Evolutionary conservation across 2,329 filamentous ascomycete genomes (phyloP).

Genomic region (Aspergillus hortae): DNA sequence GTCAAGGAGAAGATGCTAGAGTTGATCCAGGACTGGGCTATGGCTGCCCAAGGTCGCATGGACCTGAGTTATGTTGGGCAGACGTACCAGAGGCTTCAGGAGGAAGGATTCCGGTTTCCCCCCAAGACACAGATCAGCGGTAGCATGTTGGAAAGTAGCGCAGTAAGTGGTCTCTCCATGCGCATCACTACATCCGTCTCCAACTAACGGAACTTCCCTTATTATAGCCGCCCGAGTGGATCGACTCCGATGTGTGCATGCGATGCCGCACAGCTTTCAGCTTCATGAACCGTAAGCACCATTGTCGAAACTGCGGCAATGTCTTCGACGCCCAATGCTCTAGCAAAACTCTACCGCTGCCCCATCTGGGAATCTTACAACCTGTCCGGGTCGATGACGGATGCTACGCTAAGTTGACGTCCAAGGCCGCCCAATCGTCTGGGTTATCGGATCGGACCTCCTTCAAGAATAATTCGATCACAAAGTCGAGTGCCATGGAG

Average conservation of each 20-base stretch:
- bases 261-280: constrained; percentile 92
- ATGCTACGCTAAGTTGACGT: constrained; percentile 84
- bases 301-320: constrained; percentile 96
- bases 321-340: constrained; percentile 97
- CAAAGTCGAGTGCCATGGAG: constrained; percentile 78
- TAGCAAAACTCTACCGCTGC: constrained; percentile 79
- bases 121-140: constrained; percentile 83
- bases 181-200: not conserved
- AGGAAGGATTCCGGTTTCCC: constrained; percentile 84
- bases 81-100: constrained; percentile 76
- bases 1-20: constrained; percentile 90
- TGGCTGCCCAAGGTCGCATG: constrained; percentile 77
- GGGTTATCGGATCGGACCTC: constrained; percentile 38
- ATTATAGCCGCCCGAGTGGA: constrained; percentile 85
- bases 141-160: constrained; percentile 96
- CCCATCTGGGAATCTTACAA: constrained; percentile 87
- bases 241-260: constrained; percentile 98
- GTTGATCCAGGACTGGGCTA: constrained; percentile 89
- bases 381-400: constrained; percentile 94
- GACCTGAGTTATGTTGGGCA: constrained; percentile 84
- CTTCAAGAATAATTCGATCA: constrained; percentile 48
- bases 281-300: constrained; percentile 97
- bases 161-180: constrained; percentile 56
- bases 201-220: constrained; percentile 9
- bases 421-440: constrained; percentile 54